Evolutionary conservation across 1,284 basidiomycete species (phyloP).

Genomic region (Exsudoporus floridanus): DNA sequence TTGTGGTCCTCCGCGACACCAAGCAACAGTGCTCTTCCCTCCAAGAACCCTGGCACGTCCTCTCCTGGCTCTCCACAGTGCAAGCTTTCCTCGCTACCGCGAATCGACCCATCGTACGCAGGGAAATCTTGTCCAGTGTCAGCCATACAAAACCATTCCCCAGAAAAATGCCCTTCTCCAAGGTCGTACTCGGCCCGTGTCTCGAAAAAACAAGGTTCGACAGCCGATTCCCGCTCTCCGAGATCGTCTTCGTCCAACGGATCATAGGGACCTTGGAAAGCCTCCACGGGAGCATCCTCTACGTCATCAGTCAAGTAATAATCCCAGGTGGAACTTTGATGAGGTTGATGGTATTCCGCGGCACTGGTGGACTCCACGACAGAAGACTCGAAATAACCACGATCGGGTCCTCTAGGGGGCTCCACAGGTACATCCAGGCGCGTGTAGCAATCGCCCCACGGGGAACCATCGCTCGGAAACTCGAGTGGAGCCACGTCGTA

Average conservation of each 20-base stretch:
- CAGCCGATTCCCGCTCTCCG: neutral
- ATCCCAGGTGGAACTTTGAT: neutral
- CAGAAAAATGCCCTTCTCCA: neutral
- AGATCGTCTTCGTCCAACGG: conserved; percentile 7
- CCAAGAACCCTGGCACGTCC: conserved; percentile 32
- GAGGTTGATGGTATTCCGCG: neutral
- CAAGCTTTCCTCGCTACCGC: neutral
- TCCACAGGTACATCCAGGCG: conserved; percentile 1
- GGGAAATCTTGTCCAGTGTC: neutral
- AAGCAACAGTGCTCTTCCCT: conserved; percentile 47
- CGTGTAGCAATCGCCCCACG: conserved; percentile 3
- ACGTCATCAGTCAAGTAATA: conserved; percentile 6
- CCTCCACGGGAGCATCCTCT: neutral
- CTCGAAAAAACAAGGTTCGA: neutral
- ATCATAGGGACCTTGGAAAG: neutral
- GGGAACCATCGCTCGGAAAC: conserved; percentile 12
- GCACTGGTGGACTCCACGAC: neutral
- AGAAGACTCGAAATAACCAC: neutral
- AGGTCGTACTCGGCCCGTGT: neutral
- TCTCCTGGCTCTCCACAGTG: conserved; percentile 4
- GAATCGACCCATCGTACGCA: neutral
- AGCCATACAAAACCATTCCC: neutral
- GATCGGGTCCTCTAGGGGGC: neutral
- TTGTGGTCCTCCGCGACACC: conserved; percentile 19
- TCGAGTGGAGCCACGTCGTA: conserved; percentile 15